phyloP scores from a whole-genome alignment of 2,329 filamentous ascomycete genomes.

The Chrysoporthe deuterocubensis region DNA sequence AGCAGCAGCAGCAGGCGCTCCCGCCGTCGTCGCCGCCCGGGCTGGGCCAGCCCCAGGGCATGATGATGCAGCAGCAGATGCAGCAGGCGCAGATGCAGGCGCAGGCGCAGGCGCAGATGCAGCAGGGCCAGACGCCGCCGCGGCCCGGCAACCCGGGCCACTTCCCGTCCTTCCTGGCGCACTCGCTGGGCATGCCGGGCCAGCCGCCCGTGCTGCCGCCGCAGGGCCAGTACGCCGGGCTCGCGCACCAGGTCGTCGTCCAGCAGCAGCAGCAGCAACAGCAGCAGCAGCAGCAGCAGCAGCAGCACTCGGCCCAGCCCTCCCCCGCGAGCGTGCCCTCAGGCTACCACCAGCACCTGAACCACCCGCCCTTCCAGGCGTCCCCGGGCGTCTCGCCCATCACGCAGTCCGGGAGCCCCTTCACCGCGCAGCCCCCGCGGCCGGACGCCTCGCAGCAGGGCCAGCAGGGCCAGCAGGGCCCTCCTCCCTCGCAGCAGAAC shows the following conservation, averaged over 20 bases:
- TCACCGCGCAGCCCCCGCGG: slow-evolving; percentile 19
- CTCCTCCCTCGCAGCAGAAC: neutral
- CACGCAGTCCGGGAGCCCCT: slow-evolving; percentile 27
- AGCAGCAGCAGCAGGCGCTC: neutral
- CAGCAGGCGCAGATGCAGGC: too few species aligned
- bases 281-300: neutral
- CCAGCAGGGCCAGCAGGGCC: slow-evolving; percentile 22
- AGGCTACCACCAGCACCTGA: neutral
- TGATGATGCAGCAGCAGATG: neutral
- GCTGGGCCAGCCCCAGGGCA: slow-evolving; percentile 25
- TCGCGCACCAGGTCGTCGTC: slow-evolving; percentile 19
- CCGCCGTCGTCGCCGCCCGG: slow-evolving; percentile 20
- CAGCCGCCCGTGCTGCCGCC: slow-evolving; percentile 25
- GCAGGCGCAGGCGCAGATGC: neutral
- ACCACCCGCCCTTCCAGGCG: slow-evolving; percentile 1
- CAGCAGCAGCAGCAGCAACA: slow-evolving; percentile 18
- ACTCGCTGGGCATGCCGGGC: slow-evolving; percentile 27
- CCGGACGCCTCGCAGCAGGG: slow-evolving; percentile 29
- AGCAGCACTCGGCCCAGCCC: slow-evolving; percentile 19
- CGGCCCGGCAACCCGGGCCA: slow-evolving; percentile 23
- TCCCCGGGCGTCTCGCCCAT: slow-evolving; percentile 28
- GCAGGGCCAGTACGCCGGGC: slow-evolving; percentile 25
- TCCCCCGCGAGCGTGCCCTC: neutral
- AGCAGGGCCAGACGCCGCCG: slow-evolving; percentile 25
- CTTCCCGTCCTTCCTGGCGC: slow-evolving; percentile 21